phyloP scores from a whole-genome alignment of 441 rosid genomes.

The Erodium moschatum region DNA sequence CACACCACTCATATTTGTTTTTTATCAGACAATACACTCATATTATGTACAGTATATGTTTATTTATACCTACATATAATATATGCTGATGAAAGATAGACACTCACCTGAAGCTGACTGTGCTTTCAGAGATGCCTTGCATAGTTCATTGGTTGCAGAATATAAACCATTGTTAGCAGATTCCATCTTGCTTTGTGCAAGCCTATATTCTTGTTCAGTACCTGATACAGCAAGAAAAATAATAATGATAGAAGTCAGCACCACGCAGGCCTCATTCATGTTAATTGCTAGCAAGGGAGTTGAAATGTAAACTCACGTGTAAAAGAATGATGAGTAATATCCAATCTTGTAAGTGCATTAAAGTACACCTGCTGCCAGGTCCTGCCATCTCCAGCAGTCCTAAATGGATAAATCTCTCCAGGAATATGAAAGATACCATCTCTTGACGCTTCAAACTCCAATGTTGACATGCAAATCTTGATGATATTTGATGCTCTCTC shows the following conservation, averaged over 20 bases:
- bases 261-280: conserved; percentile 10
- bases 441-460: conserved; percentile 92
- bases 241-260: conserved; percentile 15
- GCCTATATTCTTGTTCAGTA: conserved; percentile 82
- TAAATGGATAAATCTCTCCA: conserved; percentile 42
- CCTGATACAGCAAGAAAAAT: conserved; percentile 35
- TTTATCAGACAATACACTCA: neutral
- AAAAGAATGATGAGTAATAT: conserved; percentile 70
- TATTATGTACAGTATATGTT: conserved; percentile 3
- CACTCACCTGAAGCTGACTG: conserved; percentile 81
- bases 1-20: neutral
- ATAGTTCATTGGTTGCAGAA: conserved; percentile 69
- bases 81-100: conserved; percentile 20
- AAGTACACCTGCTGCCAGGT: conserved; percentile 78
- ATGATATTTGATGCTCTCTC: conserved; percentile 74
- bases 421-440: conserved; percentile 68
- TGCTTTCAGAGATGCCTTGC: conserved; percentile 69
- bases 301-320: conserved; percentile 47
- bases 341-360: conserved; percentile 63
- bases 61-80: conserved; percentile 11
- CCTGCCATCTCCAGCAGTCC: conserved; percentile 47
- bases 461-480: conserved; percentile 64
- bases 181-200: conserved; percentile 75
- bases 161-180: conserved; percentile 72
- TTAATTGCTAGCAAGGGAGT: conserved; percentile 5